phyloP scores from a whole-genome alignment of 1,284 basidiomycete species.

The Neolentinus lepideus region DNA sequence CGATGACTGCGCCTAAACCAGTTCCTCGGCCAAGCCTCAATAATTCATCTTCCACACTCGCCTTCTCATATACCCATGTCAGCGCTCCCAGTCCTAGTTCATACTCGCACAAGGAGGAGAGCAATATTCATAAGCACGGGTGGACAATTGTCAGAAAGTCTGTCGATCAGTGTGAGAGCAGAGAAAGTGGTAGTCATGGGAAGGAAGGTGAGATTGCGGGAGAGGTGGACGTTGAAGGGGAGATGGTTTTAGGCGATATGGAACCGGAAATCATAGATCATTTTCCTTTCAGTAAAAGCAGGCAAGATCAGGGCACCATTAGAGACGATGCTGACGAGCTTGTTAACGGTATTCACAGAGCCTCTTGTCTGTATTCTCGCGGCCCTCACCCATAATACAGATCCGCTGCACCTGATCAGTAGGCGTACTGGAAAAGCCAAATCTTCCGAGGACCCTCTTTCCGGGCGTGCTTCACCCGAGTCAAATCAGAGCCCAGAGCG shows the following conservation, averaged over 20 bases:
- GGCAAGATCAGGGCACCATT: slow-evolving; percentile 40
- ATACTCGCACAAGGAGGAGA: slow-evolving; percentile 41
- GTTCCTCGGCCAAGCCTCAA: slow-evolving; percentile 41
- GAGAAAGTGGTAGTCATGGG: slow-evolving; percentile 15
- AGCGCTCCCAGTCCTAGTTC: slow-evolving; percentile 70
- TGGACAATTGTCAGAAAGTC: slow-evolving; percentile 70
- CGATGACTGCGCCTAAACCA: slow-evolving; percentile 47
- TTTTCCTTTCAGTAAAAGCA: slow-evolving; percentile 29
- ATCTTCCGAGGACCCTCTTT: not conserved
- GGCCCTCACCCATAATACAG: slow-evolving; percentile 37
- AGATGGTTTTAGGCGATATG: slow-evolving; percentile 69
- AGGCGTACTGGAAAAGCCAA: not conserved
- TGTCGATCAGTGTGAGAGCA: slow-evolving; percentile 23
- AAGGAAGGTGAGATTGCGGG: slow-evolving; percentile 25
- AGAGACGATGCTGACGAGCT: slow-evolving; percentile 67
- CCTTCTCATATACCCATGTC: slow-evolving; percentile 79
- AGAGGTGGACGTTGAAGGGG: slow-evolving; percentile 38
- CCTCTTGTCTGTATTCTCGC: slow-evolving; percentile 38
- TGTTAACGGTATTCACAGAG: slow-evolving; percentile 48
- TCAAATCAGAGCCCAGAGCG: slow-evolving; percentile 44
- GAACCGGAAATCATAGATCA: slow-evolving; percentile 48
- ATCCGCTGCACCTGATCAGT: slow-evolving; percentile 22
- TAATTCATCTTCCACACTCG: slow-evolving; percentile 59
- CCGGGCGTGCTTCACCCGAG: slow-evolving; percentile 11
- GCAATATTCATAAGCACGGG: slow-evolving; percentile 36